These are phyloP conservation scores for Cardiospermum halicacabum DNA, from an alignment of 345 rosid species.

Conservation along the genomic window DNA sequence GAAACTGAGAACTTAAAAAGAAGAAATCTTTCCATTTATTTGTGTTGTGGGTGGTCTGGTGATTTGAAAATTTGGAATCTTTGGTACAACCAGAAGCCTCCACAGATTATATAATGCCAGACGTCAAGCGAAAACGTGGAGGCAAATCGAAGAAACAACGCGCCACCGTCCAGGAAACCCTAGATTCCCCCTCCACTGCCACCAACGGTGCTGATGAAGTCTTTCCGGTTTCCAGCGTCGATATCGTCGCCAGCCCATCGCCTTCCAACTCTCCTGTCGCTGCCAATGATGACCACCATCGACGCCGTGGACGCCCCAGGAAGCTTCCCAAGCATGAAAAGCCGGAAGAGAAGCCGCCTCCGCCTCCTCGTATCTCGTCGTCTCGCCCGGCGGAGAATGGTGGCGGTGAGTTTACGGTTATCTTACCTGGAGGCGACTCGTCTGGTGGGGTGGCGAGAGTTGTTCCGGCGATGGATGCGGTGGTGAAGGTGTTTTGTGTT, in stretches of 20 bases:
- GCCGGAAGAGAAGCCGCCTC: constrained; percentile 30
- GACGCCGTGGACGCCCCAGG: constrained; percentile 40
- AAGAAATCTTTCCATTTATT: no score
- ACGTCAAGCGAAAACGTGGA: constrained; percentile 37
- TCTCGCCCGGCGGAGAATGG: constrained; percentile 22
- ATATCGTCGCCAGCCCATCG: constrained; percentile 22
- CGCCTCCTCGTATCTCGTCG: neutral
- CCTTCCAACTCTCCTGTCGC: constrained; percentile 10
- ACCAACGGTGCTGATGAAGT: constrained; percentile 24
- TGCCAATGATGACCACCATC: constrained; percentile 2
- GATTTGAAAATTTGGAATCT: neutral
- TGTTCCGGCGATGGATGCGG: constrained; percentile 40
- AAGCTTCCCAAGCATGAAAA: constrained; percentile 28
- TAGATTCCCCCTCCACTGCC: constrained; percentile 21
- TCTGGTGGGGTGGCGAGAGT: constrained; percentile 9
- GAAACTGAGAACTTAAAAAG: no score
- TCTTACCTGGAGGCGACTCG: neutral
- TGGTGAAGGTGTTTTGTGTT: constrained; percentile 45
- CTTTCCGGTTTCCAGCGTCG: constrained; percentile 32
- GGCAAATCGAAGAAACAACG: constrained; percentile 35
- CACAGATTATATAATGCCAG: constrained; percentile 20
- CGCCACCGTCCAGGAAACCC: constrained; percentile 20
- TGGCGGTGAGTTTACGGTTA: neutral
- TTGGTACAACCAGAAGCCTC: neutral
- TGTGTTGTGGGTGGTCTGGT: no score